These are phyloP conservation scores for Jacaranda copaia DNA, from an alignment of 257 asterid genomes.

Conservation along the genomic window DNA sequence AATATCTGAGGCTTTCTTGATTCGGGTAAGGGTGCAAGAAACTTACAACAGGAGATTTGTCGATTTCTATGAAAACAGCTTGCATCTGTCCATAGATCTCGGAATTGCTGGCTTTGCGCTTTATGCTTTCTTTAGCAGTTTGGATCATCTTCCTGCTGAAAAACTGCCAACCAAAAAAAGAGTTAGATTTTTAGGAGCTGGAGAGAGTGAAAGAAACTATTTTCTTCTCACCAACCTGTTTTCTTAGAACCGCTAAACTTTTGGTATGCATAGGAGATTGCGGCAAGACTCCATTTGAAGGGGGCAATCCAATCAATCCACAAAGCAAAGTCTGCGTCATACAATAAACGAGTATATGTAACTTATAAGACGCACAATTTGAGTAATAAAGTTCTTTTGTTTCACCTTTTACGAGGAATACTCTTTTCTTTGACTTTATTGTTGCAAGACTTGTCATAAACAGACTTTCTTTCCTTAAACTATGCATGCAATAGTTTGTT, in stretches of 20 bases:
- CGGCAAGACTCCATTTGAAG: conserved; percentile 75
- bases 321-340: conserved; percentile 59
- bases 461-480: too few relatives aligned
- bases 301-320: conserved; percentile 68
- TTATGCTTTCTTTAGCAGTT: conserved; percentile 58
- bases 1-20: too few relatives aligned
- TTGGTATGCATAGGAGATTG: conserved; percentile 77
- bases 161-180: conserved; percentile 38
- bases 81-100: conserved; percentile 72
- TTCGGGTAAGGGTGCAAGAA: background rate
- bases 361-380: too few relatives aligned
- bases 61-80: conserved; percentile 59
- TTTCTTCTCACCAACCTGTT: conserved; percentile 37
- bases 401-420: too few relatives aligned
- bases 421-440: too few relatives aligned
- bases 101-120: conserved; percentile 48
- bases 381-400: too few relatives aligned
- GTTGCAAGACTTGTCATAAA: too few relatives aligned
- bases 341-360: too few relatives aligned
- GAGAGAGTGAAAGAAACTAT: too few relatives aligned
- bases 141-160: conserved; percentile 61
- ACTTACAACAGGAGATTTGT: conserved; percentile 56
- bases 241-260: conserved; percentile 59
- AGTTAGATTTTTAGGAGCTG: background rate
- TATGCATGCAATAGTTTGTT: background rate